A percentile compares a stretch with the other conserved stretches of the same genome.
These are phyloP conservation scores for Neopestalotiopsis rosae DNA, from an alignment of 2,329 filamentous ascomycete genomes.

Conservation along the genomic window DNA sequence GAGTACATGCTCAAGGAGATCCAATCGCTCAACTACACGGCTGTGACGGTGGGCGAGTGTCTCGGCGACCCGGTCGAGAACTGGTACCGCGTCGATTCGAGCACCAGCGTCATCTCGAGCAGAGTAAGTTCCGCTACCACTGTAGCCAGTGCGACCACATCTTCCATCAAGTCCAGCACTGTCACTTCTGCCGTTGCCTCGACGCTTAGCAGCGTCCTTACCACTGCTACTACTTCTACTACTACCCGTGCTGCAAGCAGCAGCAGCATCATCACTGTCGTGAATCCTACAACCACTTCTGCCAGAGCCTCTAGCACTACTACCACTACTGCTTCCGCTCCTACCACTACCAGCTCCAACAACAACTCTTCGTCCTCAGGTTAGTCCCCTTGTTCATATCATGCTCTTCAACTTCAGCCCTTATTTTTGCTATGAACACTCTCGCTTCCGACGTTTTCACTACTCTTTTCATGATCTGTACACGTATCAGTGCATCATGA, in stretches of 20 bases:
- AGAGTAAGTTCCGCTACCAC: constrained; percentile 4
- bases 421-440: not conserved
- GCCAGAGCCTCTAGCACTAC: constrained; percentile 12
- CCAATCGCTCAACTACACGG: constrained; percentile 38
- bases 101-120: constrained; percentile 9
- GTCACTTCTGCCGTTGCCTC: constrained; percentile 17
- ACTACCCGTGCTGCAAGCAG: not conserved
- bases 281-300: constrained; percentile 7
- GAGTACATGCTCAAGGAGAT: constrained; percentile 39
- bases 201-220: constrained; percentile 5
- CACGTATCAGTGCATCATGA: not conserved
- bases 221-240: constrained; percentile 25
- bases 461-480: not conserved
- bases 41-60: constrained; percentile 52
- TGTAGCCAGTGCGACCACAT: not conserved
- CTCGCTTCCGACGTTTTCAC: too few relatives aligned
- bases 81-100: constrained; percentile 45
- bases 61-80: constrained; percentile 45
- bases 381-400: not conserved
- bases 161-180: constrained; percentile 25
- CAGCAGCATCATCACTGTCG: not conserved
- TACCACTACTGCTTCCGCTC: constrained; percentile 10
- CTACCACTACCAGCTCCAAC: constrained; percentile 4
- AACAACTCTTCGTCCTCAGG: constrained; percentile 8
- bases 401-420: not conserved